Base-by-base conservation (phyloP, 371 early-diverging fungal species). In the Nosema muscidifuracis region DNA sequence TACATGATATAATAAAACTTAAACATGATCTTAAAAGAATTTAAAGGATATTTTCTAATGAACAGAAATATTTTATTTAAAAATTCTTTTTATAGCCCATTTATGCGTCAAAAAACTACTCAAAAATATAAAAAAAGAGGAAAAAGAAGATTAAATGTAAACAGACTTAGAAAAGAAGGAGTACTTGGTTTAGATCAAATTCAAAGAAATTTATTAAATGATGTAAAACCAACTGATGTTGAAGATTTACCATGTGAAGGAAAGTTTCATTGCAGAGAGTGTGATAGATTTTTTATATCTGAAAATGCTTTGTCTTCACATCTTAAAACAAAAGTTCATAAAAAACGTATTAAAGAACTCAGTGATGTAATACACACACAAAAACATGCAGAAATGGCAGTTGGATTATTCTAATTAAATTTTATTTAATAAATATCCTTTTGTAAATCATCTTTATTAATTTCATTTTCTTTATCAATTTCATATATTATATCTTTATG, bases 201-300 rank as follows among this genome's bases (percentile, higher is more conserved):
- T 15, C 51, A 65, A 55, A 47, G 28, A 33, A 65, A 55, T 55
- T n/a, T 65, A 16, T 6, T n/a, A 33, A 55, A 65, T 50, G 26
- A 43, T 18, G 12, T 31, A 3, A 22, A 22, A 26, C 51, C 38
- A 20, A 13, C 1, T n/a, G 34, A 65, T 18, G 4, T 31, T 10
- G 66, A 65, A 34, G 73, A 73, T 2, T 36, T 73, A 6, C 58
- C 60, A 20, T 47, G 66, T 0, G 15, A 44, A 20, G 66, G 73
- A 6, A 60, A 65, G 18, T 73, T 65, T 58, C 65, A 73, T 47
- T 73, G 73, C 28, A 50, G 30, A 4, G 73, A 73, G 56, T 73
- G 73, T 65, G 73, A 73, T 34, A 65, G 73, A 58, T 65, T 65
- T 50, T 73, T 73, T 44, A 66, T 65, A 31, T 44, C 56, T 10